Base-by-base conservation (phyloP, 2,329 filamentous ascomycete genomes). In the Aureobasidium zeae region DNA sequence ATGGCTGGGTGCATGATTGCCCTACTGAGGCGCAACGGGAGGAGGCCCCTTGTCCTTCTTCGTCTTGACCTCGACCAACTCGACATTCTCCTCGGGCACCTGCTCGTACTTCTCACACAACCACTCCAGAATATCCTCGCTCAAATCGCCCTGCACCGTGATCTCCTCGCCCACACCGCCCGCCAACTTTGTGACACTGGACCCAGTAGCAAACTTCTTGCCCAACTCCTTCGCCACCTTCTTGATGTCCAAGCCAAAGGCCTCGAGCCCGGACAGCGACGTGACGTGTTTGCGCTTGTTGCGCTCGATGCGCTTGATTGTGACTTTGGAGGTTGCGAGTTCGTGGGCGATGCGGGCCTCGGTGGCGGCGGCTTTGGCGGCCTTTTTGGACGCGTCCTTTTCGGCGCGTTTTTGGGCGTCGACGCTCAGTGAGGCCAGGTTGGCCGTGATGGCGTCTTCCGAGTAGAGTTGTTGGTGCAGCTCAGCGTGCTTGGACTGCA, bases 241-340 rank as follows among this genome's bases (percentile, higher is more conserved):
- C 67, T 98, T 98, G 57, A 95, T 74, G 45, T 96, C 89, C 30
- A 96, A 65, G 0, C 86, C 86, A 58, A 95, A 94, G 0, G 82
- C 79, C 63, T 98, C 91, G 15, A 98, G 72, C 0, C 91, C 91
- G 5, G 78, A 78, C n/a, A 98, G 80, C 12, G 88, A 82, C 1
- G 91, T 98, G 44, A 98, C 88, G 61, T 81, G 93, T 70, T 98
- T 98, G 59, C 91, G 79, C 74, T 98, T 98, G 67, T 94, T 96
- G 51, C 91, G 80, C 72, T 96, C 91, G 55, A 98, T 91, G 19
- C 91, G 85, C 75, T 95, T 95, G 68, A 98, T 94, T 46, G 78
- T 80, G 43, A 98, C 70, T 58, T 87, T 83, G 52, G 83, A 85
- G 48, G 83, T 78, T 26, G 86, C 86, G 54, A 89, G 83, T 59